phyloP scores from a whole-genome alignment of 768 basidiomycete genomes.

The Hericium erinaceus region DNA sequence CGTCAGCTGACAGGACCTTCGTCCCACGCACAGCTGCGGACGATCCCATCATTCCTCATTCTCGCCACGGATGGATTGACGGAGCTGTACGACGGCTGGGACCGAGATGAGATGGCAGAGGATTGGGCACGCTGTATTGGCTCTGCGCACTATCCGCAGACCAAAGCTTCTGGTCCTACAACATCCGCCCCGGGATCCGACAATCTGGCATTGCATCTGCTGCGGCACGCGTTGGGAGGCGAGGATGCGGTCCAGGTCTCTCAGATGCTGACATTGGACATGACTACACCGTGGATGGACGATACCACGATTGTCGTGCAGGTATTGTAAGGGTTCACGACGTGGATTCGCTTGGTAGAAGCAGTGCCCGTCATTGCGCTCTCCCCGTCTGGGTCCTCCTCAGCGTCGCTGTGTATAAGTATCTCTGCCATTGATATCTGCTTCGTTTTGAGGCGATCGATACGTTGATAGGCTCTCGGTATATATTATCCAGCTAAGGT shows the following conservation, averaged over 20 bases:
- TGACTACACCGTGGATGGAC: conserved; percentile 42
- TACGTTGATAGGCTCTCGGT: too few relatives aligned
- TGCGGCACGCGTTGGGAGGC: conserved; percentile 36
- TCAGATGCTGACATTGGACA: conserved; percentile 37
- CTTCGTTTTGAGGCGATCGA: too few relatives aligned
- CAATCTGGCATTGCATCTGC: conserved; percentile 32
- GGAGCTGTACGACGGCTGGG: conserved; percentile 29
- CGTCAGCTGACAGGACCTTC: conserved; percentile 17
- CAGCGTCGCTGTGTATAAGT: too few relatives aligned
- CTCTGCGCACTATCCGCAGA: conserved; percentile 7
- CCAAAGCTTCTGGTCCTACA: not conserved
- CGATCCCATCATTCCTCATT: conserved; percentile 21
- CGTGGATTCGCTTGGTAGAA: too few relatives aligned
- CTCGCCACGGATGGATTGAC: conserved; percentile 38
- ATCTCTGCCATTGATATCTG: too few relatives aligned
- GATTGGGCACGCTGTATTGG: conserved; percentile 29
- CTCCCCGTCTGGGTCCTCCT: too few relatives aligned
- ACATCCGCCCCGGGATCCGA: not conserved
- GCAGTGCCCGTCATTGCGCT: too few relatives aligned
- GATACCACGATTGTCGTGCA: conserved; percentile 41
- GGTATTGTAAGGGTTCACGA: conserved; percentile 13
- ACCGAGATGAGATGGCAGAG: conserved; percentile 23
- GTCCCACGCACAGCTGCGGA: not conserved
- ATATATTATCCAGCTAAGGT: too few relatives aligned
- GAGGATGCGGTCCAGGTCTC: conserved; percentile 30